Conservation (phyloP, 1,284 basidiomycete species). For the Sporisorium iseilematis-ciliati region DNA sequence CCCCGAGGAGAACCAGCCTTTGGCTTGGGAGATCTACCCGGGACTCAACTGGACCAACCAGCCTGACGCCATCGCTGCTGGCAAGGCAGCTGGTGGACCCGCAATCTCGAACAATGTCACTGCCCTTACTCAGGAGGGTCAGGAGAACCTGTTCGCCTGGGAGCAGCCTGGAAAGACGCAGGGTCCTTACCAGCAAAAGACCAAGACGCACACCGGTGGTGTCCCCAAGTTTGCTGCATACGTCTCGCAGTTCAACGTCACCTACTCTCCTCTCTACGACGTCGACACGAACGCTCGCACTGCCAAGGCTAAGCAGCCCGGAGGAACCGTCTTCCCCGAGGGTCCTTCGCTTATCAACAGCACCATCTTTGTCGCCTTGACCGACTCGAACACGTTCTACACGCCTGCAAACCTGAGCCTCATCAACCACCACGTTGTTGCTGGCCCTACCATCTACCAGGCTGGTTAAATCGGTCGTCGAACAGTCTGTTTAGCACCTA, state of each 20-base stretch:
- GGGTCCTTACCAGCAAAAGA: conserved; percentile 58
- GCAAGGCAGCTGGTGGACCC: conserved; percentile 49
- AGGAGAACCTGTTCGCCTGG: conserved; percentile 42
- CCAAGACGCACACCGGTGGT: conserved; percentile 43
- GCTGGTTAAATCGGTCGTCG: conserved; percentile 41
- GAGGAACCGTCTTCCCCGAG: conserved; percentile 32
- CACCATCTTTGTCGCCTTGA: conserved; percentile 56
- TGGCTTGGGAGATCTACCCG: conserved; percentile 58
- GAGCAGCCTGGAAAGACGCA: conserved; percentile 50
- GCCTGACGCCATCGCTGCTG: conserved; percentile 48
- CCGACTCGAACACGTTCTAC: conserved; percentile 37
- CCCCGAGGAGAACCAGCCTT: conserved; percentile 48
- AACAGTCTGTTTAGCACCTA: background rate
- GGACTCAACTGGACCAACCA: conserved; percentile 52
- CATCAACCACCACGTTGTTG: conserved; percentile 56
- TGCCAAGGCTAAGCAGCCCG: conserved; percentile 55
- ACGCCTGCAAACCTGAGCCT: conserved; percentile 53
- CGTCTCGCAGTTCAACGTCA: conserved; percentile 57
- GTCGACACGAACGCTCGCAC: conserved; percentile 42
- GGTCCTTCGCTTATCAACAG: conserved; percentile 49
- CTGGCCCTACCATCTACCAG: conserved; percentile 60
- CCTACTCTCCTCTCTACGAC: conserved; percentile 54
- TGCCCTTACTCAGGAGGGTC: conserved; percentile 47
- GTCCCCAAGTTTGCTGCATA: conserved; percentile 54
- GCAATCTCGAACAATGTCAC: conserved; percentile 58